phyloP scores from a whole-genome alignment of 495 filamentous ascomycete species.

The Penicillium soppii region DNA sequence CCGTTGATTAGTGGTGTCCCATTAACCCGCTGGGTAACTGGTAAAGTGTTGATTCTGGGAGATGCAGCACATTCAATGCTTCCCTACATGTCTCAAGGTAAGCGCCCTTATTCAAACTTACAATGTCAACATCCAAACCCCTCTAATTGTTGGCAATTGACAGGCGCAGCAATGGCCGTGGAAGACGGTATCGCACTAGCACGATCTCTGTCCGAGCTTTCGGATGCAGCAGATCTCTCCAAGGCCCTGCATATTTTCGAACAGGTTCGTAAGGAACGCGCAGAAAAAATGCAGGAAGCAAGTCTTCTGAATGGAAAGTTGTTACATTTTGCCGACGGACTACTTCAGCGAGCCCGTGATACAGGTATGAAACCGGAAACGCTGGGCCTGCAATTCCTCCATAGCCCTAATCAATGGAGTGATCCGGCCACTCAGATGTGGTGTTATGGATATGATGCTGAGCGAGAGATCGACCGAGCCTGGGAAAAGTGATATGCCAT shows the following conservation, averaged over 20 bases:
- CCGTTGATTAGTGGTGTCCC: conserved; percentile 31
- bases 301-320: conserved; percentile 36
- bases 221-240: conserved; percentile 7
- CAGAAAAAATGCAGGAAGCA: conserved; percentile 34
- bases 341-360: conserved; percentile 41
- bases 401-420: conserved; percentile 51
- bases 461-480: conserved; percentile 29
- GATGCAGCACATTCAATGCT: conserved; percentile 55
- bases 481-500: conserved; percentile 11
- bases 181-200: conserved; percentile 38
- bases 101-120: not conserved
- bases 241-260: conserved; percentile 25
- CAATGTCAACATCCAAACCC: no score
- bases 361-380: conserved; percentile 37
- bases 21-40: conserved; percentile 26
- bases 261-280: conserved; percentile 24
- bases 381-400: conserved; percentile 15
- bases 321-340: conserved; percentile 49
- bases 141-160: not conserved
- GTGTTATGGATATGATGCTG: conserved; percentile 50
- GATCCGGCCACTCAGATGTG: conserved; percentile 44
- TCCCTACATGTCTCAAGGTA: conserved; percentile 48
- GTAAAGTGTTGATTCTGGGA: conserved; percentile 39
- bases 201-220: conserved; percentile 19
- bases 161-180: conserved; percentile 48